Conservation (phyloP, 2,329 filamentous ascomycete species). For the Pochonia chlamydosporia region DNA sequence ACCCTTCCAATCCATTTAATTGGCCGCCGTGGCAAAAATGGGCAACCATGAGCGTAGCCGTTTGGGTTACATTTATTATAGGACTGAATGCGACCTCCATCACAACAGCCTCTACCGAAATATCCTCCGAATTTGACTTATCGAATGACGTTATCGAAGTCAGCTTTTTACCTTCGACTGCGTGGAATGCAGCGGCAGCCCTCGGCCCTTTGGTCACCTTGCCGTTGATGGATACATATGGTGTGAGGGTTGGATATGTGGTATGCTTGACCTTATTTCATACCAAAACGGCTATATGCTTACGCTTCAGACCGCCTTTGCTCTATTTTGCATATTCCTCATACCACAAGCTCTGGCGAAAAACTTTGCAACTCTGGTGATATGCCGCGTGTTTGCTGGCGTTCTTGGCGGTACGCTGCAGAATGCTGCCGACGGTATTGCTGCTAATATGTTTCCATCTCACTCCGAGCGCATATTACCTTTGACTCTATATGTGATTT, state of each 20-base stretch:
- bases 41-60: conserved; percentile 7
- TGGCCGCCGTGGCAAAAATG: conserved; percentile 8
- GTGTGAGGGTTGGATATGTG: conserved; percentile 8
- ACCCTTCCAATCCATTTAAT: conserved; percentile 7
- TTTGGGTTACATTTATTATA: conserved; percentile 6
- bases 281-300: neutral
- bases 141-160: conserved; percentile 1
- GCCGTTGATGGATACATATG: conserved; percentile 12
- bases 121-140: conserved; percentile 7
- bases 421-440: conserved; percentile 10
- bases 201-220: conserved; percentile 7
- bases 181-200: conserved; percentile 10
- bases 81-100: conserved; percentile 12
- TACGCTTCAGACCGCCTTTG: conserved; percentile 5
- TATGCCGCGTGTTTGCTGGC: conserved; percentile 7
- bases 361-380: conserved; percentile 7
- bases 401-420: conserved; percentile 9
- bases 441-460: conserved; percentile 9
- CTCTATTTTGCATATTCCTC: conserved; percentile 7
- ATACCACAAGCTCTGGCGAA: conserved; percentile 23
- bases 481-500: conserved; percentile 9
- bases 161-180: conserved; percentile 10
- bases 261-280: neutral
- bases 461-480: conserved; percentile 7
- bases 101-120: conserved; percentile 6